phyloP scores from a whole-genome alignment of 192 early-diverging fungal species.

The Ambispora gerdemannii region DNA sequence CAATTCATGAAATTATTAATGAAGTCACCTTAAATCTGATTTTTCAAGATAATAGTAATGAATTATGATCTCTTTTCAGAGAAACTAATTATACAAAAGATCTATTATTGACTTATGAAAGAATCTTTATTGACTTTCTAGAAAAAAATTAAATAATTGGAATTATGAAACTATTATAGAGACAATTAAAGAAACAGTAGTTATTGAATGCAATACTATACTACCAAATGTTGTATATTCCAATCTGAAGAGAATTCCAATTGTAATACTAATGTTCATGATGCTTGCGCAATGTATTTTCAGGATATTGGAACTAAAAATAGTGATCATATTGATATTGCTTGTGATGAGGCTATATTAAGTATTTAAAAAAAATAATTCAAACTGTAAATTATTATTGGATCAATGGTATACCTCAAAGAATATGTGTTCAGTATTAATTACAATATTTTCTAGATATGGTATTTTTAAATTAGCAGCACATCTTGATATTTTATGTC shows the following conservation, averaged over 20 bases:
- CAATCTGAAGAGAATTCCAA: background rate
- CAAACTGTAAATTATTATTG: background rate
- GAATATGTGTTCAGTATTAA: background rate
- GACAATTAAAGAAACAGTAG: background rate
- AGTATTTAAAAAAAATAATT: background rate
- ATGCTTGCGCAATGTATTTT: background rate
- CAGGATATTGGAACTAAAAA: background rate
- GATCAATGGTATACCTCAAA: conserved; percentile 1
- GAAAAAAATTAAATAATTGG: background rate
- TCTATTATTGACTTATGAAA: too few species aligned
- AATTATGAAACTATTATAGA: background rate
- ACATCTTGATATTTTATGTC: background rate
- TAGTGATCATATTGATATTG: background rate
- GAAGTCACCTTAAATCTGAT: background rate
- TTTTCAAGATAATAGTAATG: conserved; percentile 1
- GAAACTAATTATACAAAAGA: too few species aligned
- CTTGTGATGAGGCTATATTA: conserved; percentile 1
- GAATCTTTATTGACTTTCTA: too few species aligned
- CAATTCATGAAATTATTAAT: background rate
- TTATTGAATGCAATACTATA: background rate
- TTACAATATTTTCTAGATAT: conserved; percentile 7
- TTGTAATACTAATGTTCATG: background rate
- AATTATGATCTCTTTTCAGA: too few species aligned
- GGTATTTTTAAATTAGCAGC: conserved; percentile 4
- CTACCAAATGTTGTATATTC: conserved; percentile 7